A percentile compares a stretch with the other conserved stretches of the same genome.
Conservation (phyloP, 768 basidiomycete genomes). For the Lactarius sp. region DNA sequence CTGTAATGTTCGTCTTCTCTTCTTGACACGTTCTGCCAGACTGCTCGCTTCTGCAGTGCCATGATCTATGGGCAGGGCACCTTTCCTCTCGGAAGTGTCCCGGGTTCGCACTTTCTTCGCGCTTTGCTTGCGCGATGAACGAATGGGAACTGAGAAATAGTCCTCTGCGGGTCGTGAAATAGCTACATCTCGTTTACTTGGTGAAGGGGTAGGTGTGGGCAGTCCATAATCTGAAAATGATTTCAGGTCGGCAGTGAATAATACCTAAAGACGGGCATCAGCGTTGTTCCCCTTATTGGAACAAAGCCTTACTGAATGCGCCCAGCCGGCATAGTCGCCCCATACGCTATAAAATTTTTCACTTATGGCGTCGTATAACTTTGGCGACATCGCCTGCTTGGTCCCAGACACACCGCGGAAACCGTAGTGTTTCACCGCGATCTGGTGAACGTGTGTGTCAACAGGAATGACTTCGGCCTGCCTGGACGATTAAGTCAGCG, state of each 20-base stretch:
- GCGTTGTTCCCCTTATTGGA: background rate
- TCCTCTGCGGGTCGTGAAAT: conserved; percentile 3
- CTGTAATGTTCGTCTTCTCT: conserved; percentile 2
- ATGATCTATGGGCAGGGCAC: background rate
- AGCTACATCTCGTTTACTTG: background rate
- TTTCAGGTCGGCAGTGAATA: conserved; percentile 73
- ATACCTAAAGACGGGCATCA: conserved; percentile 42
- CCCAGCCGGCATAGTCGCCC: conserved; percentile 89
- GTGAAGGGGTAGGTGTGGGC: conserved; percentile 27
- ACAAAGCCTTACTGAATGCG: conserved; percentile 59
- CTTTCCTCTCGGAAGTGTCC: background rate
- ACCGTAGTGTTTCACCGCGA: conserved; percentile 75
- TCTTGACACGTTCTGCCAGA: conserved; percentile 19
- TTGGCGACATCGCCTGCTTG: conserved; percentile 66
- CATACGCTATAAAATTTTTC: conserved; percentile 57
- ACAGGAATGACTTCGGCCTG: conserved; percentile 87
- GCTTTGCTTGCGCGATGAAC: conserved; percentile 4
- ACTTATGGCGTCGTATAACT: conserved; percentile 69
- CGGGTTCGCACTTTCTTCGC: background rate
- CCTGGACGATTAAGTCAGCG: background rate
- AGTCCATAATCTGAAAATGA: conserved; percentile 59
- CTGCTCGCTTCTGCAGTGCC: background rate
- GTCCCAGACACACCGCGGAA: conserved; percentile 44
- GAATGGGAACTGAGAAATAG: background rate
- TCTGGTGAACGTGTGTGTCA: conserved; percentile 93